phyloP scores from a whole-genome alignment of 164 flowering plant species.

The Taxillus chinensis region DNA sequence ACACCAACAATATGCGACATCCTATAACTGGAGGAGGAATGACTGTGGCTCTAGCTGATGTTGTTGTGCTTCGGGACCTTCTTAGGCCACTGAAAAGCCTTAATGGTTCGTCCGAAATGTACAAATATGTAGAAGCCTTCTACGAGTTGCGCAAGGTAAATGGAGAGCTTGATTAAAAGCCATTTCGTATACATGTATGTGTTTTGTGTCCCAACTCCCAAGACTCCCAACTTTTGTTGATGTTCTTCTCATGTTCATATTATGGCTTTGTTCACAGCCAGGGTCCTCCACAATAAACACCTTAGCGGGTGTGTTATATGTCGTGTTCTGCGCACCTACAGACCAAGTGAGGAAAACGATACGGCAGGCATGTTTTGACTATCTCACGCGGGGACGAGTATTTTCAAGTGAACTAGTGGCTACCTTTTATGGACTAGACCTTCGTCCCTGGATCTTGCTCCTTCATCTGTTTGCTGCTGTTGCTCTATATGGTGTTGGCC shows the following conservation, averaged over 20 bases:
- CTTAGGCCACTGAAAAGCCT: slow-evolving; percentile 18
- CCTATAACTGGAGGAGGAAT: slow-evolving; percentile 32
- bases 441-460: slow-evolving; percentile 81
- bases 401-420: slow-evolving; percentile 67
- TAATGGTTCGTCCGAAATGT: slow-evolving; percentile 7
- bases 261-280: slow-evolving; percentile 37
- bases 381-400: slow-evolving; percentile 69
- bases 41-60: slow-evolving; percentile 29
- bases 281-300: slow-evolving; percentile 78
- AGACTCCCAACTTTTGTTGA: neutral
- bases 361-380: slow-evolving; percentile 91
- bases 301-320: slow-evolving; percentile 68
- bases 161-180: no score
- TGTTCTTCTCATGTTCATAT: no score
- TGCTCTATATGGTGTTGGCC: slow-evolving; percentile 67
- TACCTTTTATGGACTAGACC: slow-evolving; percentile 78
- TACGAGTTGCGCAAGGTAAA: slow-evolving; percentile 23
- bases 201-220: neutral
- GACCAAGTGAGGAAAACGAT: slow-evolving; percentile 84
- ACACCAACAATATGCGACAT: slow-evolving; percentile 36
- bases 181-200: no score
- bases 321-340: slow-evolving; percentile 73
- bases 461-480: slow-evolving; percentile 84
- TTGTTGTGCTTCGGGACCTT: slow-evolving; percentile 17
- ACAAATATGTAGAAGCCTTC: slow-evolving; percentile 21